Conservation (phyloP, 2,329 filamentous ascomycete genomes). For the Fusarium torulosum region DNA sequence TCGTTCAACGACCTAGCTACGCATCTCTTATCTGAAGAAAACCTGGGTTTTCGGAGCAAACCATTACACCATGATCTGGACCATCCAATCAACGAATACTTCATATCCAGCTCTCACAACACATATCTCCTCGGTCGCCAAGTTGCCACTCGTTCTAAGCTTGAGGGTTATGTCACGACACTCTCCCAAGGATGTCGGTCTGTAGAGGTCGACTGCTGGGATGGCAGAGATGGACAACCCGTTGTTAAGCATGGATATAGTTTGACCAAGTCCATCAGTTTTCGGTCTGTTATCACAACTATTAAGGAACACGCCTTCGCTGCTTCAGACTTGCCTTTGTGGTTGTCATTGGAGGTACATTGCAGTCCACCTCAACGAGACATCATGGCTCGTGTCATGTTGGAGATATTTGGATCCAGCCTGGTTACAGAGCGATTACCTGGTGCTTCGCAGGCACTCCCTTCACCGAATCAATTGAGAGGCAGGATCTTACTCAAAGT, state of each 20-base stretch:
- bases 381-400: constrained; percentile 23
- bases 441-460: fast-evolving
- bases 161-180: constrained; percentile 15
- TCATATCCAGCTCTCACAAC: constrained; percentile 33
- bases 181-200: constrained; percentile 24
- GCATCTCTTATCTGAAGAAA: neutral
- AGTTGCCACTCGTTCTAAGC: constrained; percentile 16
- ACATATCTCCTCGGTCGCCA: constrained; percentile 31
- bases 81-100: constrained; percentile 28
- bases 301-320: constrained; percentile 17
- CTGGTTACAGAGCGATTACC: constrained; percentile 4
- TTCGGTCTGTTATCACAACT: neutral
- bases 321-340: constrained; percentile 22
- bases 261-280: constrained; percentile 24
- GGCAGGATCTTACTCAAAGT: constrained; percentile 26
- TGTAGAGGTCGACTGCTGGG: constrained; percentile 30
- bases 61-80: neutral
- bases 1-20: neutral
- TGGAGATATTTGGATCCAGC: neutral
- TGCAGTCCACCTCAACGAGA: constrained; percentile 3
- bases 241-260: constrained; percentile 35
- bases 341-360: constrained; percentile 28
- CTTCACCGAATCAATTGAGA: constrained; percentile 7
- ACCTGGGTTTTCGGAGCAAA: neutral
- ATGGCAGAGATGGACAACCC: constrained; percentile 23